These are phyloP conservation scores for Jaltomata sinuosa DNA, from an alignment of 257 asterid species.

Conservation along the genomic window DNA sequence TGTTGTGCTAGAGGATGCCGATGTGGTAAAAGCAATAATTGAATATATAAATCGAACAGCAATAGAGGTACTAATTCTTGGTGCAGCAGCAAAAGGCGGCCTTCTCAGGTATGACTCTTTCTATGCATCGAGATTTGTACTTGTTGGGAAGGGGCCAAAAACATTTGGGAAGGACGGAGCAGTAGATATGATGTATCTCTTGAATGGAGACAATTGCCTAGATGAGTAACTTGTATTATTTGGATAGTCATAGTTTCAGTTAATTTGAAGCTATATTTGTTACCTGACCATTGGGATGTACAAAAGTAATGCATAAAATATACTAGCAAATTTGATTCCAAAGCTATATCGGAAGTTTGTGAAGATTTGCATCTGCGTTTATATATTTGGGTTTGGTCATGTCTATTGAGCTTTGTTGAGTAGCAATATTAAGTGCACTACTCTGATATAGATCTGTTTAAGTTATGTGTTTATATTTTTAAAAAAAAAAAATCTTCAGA, in stretches of 20 bases:
- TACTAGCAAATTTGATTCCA: not conserved
- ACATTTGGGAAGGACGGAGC: not conserved
- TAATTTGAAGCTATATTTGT: not conserved
- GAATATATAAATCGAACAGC: constrained; percentile 64
- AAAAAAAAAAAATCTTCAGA: not conserved
- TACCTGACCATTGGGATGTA: not conserved
- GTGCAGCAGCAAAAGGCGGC: constrained; percentile 63
- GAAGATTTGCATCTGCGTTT: not conserved
- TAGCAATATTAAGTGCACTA: not conserved
- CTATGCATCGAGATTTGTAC: not conserved
- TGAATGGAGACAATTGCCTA: not conserved
- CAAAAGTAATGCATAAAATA: not conserved
- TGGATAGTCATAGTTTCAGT: not conserved
- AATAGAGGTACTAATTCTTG: constrained; percentile 66
- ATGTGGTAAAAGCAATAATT: constrained; percentile 49
- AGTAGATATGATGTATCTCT: not conserved
- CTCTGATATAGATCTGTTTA: not conserved
- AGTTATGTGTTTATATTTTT: not conserved
- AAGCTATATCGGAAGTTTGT: not conserved
- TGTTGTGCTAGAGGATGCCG: constrained; percentile 64
- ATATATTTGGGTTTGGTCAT: not conserved
- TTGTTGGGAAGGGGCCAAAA: not conserved
- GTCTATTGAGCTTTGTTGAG: not conserved
- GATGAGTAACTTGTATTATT: not conserved
- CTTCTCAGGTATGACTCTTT: constrained; percentile 51